A percentile compares a stretch with the other conserved stretches of the same genome.
phyloP scores from a whole-genome alignment of 179 eudicot genomes.

The Corrigiola litoralis region DNA sequence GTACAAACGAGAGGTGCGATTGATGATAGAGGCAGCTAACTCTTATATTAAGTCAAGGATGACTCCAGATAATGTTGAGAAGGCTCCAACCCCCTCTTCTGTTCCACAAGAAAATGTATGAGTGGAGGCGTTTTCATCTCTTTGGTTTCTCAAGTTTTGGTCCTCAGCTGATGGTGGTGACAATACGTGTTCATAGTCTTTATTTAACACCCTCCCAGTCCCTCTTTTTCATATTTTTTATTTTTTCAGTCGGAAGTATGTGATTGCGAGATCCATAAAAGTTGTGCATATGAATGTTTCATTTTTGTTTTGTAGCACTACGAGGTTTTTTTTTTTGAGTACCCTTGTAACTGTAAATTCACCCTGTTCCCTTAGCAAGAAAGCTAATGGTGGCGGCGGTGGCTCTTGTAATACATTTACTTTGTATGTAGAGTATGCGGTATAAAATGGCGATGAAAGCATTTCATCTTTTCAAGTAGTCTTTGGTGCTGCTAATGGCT shows the following conservation, averaged over 20 bases:
- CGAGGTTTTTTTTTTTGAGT: background rate
- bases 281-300: background rate
- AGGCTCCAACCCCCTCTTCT: slow-evolving; percentile 21
- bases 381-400: background rate
- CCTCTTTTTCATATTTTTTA: background rate
- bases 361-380: background rate
- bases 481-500: too few relatives aligned
- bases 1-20: slow-evolving; percentile 74
- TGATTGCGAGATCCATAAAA: background rate
- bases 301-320: background rate
- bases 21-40: slow-evolving; percentile 62
- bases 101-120: slow-evolving; percentile 26
- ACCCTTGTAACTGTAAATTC: slow-evolving; percentile 3
- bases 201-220: background rate
- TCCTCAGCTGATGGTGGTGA: slow-evolving; percentile 6
- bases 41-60: slow-evolving; percentile 45
- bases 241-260: background rate
- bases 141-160: slow-evolving; percentile 6
- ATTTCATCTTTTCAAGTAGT: too few relatives aligned
- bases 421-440: too few relatives aligned
- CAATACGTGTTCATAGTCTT: slow-evolving; percentile 9
- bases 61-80: slow-evolving; percentile 22
- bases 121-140: background rate
- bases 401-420: background rate
- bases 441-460: too few relatives aligned